Base-by-base conservation (phyloP, 2,329 filamentous ascomycete genomes). In the Dendrostoma leiphaemia region DNA sequence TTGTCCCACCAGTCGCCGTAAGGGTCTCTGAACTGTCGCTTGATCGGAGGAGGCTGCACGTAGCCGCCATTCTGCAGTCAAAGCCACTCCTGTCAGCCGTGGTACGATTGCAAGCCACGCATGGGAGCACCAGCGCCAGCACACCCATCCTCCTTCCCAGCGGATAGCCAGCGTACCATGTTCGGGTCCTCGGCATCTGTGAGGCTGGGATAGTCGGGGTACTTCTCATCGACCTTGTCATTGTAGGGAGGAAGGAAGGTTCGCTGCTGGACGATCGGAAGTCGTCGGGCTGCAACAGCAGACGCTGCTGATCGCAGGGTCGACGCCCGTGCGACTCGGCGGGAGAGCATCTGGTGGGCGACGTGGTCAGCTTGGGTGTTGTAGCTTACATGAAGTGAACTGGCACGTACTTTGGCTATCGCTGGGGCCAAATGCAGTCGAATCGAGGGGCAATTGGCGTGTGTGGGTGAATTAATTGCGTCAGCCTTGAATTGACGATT, bases 1-100 rank as follows among this genome's bases (percentile, higher is more conserved):
- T 91, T 89, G 75, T 99, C 93, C 90, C 91, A 97, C 91, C 91
- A 99, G 69, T 90, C 86, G 68, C 74, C 93, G 71, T 97, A 84
- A 32, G 95, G 94, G 72, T 97, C 94, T 70, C 94, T 90, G 76
- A 91, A 89, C 72, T 91, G 87, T 64, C 93, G 89, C 81, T 96
- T 97, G 73, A 93, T 77, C 51, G 80, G 74, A 13, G 85, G 84
- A 55, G 90, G 89, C 74, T 92, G 91, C 67, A 89, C 81, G 72
- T 91, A 94, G 71, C 88, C 88, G 67, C 90, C 90, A 72, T 92
- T 95, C 89, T 92, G 69, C 58, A 38, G 57, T 51, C n/a, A 21
- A 29, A 4, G 67, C 61, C 59, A 37, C 10, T 23, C 10, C 13
- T 37, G 17, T 19, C 21, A 29, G 26, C 31, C 29, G n/a, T n/a